Evolutionary conservation across 345 rosid genomes (phyloP), one percentile per base, ranked within the genome.

Genomic region (Combretum micranthum): DNA sequence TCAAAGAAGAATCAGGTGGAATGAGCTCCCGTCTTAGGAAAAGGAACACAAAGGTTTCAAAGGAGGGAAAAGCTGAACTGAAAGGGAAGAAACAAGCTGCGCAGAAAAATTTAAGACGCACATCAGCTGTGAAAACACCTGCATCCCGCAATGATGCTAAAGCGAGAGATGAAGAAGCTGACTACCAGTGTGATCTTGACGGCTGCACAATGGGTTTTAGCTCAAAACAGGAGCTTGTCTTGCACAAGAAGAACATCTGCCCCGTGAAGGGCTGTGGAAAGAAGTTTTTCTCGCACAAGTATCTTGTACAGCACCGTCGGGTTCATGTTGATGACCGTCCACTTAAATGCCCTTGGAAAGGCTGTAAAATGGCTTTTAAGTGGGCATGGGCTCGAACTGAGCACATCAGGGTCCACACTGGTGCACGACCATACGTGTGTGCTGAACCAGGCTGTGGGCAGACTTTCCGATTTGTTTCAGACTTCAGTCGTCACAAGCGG

Each of bases 301-400:
- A 93, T 61, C 69, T 93, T 58, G 94, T 93, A 77, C 99, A 93
- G 80, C 99, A 89, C 61, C 85, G 79, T 0, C 73, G 96, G 44
- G 97, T 93, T 60, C 99, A 93, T 59, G 37, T 65, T 21, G 96
- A 89, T 37, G 99, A 89, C 22, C 89, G 99, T 23, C 97, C 99
- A n/a, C 86, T 93, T 19, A 89, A 93, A 75, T 93, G 99, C 65
- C 99, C 99, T 0, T 93, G 99, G 99, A 93, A 86, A 55, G 96
- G 99, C 37, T 93, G 99, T 72, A 86, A 85, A 76, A 89, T 89
- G 97, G 70, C 96, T 20, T 93, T 93, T 74, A 93, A 93, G 75
- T 93, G 97, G 97, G 95, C 97, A 18, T 93, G 99, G 99, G 95
- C 99, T 11, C 68, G 97, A 23, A 93, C 99, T 0, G 97, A 93